Evolutionary conservation across 768 basidiomycete genomes (phyloP), one percentile per base, ranked within the genome.

Genomic region (Auricularia heimuer): DNA sequence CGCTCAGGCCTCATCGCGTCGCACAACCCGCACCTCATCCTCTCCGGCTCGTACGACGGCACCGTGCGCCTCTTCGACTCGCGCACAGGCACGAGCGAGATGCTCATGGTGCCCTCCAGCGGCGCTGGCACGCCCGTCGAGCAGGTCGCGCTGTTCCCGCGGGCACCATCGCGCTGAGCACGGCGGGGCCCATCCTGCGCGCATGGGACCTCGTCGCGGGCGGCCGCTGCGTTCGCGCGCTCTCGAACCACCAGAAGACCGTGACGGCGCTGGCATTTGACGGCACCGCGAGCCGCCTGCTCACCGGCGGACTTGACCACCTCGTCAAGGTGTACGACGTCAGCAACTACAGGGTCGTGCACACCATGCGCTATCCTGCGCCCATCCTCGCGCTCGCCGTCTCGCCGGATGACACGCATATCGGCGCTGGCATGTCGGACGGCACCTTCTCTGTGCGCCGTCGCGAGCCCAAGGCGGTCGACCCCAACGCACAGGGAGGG

Each of bases 291-390:
- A 84, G 85, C 68, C 83, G 94, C 44, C 81, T 98, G 2, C 79
- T 99, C 58, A 93, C 92, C 0, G 97, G 94, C 36, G 86, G 91
- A 54, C 79, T 99, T 67, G 97, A 99, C 74, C 94, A 96, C 69
- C 90, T 99, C 90, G 92, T 98, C 65, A 99, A 99, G 77, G 95
- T 98, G 39, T 99, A 98, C 77, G 96, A 98, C 75, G 86, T 95
- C 44, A 85, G 89, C 72, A 85, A 85, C 16, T 98, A 96, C 80
- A 90, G 91, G 71, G 97, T 99, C 42, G 87, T 97, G 14, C 97
- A 99, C 71, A 98, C 97, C 3, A 98, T 99, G 93, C 88, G 97
- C 56, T 98, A 98, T 75, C 92, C 96, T 3, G 93, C 94, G 3
- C 92, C 94, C 4, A 76, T 99, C 1, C 80, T 99, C 18, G 92